These are phyloP conservation scores for Trichomonas tenax DNA, from an alignment of 208 protist species.

Conservation along the genomic window DNA sequence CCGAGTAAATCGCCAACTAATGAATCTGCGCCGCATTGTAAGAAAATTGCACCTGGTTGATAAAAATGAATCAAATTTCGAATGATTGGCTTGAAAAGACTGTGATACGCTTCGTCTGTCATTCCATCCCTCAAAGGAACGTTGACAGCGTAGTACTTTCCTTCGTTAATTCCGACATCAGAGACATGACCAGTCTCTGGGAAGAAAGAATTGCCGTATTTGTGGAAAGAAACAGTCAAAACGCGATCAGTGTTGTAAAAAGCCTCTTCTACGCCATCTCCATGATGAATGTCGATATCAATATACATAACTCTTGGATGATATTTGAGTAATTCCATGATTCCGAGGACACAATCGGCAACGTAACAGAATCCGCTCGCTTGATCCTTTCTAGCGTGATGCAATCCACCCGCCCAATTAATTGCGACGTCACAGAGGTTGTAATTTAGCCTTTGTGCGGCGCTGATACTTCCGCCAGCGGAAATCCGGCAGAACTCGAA, in stretches of 20 bases:
- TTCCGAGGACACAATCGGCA: slow-evolving; percentile 98
- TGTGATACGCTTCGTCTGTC: slow-evolving; percentile 61
- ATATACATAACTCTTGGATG: slow-evolving; percentile 65
- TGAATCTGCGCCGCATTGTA: slow-evolving; percentile 96
- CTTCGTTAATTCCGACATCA: slow-evolving; percentile 54
- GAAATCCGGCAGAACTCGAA: slow-evolving; percentile 47
- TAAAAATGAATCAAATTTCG: slow-evolving; percentile 73
- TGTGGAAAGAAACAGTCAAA: slow-evolving; percentile 98
- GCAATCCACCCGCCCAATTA: slow-evolving; percentile 84
- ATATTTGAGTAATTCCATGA: slow-evolving; percentile 89
- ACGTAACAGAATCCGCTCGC: slow-evolving; percentile 75
- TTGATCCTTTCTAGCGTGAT: slow-evolving; percentile 68
- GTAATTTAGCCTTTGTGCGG: slow-evolving; percentile 73
- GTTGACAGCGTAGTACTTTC: slow-evolving; percentile 67
- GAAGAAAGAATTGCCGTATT: slow-evolving; percentile 75
- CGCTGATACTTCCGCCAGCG: slow-evolving; percentile 56
- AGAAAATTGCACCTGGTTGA: slow-evolving; percentile 76
- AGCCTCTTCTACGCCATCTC: slow-evolving; percentile 72
- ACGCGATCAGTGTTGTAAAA: slow-evolving; percentile 88
- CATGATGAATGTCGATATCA: slow-evolving; percentile 52
- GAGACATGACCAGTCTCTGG: slow-evolving; percentile 54
- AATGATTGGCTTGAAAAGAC: slow-evolving; percentile 77
- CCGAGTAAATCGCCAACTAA: slow-evolving; percentile 85
- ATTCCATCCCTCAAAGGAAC: slow-evolving; percentile 54
- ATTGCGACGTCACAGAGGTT: slow-evolving; percentile 77